Percentiles rank a stretch among this genome's conserved stretches.
Evolutionary conservation across 495 filamentous ascomycete genomes (phyloP).

Genomic region (Chaetomium fimeti): DNA sequence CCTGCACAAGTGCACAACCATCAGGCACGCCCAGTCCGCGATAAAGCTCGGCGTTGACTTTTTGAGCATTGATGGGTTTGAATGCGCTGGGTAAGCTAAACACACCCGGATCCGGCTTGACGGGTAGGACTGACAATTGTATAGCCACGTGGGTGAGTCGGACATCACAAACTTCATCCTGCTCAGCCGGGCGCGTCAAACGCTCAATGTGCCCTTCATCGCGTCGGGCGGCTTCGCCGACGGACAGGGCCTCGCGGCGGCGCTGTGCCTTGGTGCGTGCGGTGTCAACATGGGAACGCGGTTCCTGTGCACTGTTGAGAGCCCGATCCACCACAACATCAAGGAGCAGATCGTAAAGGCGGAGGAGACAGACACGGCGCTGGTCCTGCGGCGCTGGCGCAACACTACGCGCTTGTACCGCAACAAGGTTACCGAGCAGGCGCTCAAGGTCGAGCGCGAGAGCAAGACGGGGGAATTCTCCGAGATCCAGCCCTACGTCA

Average conservation of each 20-base stretch:
- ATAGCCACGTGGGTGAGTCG: slow-evolving; percentile 74
- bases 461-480: slow-evolving; percentile 85
- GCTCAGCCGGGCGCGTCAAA: slow-evolving; percentile 79
- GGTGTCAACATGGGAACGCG: slow-evolving; percentile 96
- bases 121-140: neutral
- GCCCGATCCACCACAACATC: slow-evolving; percentile 88
- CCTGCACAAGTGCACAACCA: slow-evolving; percentile 97
- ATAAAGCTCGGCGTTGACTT: slow-evolving; percentile 97
- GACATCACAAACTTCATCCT: slow-evolving; percentile 99
- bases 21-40: slow-evolving; percentile 87
- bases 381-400: slow-evolving; percentile 86
- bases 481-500: slow-evolving; percentile 86
- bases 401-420: slow-evolving; percentile 87
- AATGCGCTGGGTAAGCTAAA: slow-evolving; percentile 80
- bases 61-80: slow-evolving; percentile 93
- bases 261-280: slow-evolving; percentile 85
- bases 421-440: slow-evolving; percentile 82
- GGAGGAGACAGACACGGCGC: slow-evolving; percentile 83
- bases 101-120: too few relatives aligned
- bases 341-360: slow-evolving; percentile 89
- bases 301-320: slow-evolving; percentile 91
- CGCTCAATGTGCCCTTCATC: slow-evolving; percentile 85
- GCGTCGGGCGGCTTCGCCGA: slow-evolving; percentile 95
- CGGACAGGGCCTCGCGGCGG: slow-evolving; percentile 89
- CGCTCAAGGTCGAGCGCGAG: slow-evolving; percentile 78